Percentiles rank a stretch among this genome's conserved stretches.
These are phyloP conservation scores for Puccinia sorghi DNA, from an alignment of 1,284 basidiomycete genomes.

Conservation along the genomic window DNA sequence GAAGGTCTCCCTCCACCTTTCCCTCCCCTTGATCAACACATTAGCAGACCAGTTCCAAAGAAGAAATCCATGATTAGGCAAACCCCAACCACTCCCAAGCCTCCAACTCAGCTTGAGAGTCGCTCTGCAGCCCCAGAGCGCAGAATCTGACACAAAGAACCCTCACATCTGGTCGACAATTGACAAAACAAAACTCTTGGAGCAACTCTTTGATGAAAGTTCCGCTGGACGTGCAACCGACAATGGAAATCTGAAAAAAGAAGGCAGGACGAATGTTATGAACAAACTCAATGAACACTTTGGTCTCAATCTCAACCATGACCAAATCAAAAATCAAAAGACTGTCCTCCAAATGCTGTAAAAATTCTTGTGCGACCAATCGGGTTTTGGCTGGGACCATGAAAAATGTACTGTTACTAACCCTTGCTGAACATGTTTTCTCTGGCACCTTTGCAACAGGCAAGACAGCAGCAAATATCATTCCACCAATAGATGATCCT, in stretches of 20 bases:
- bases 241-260: too few species aligned
- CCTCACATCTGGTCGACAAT: neutral
- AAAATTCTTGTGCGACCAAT: neutral
- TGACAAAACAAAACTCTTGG: neutral
- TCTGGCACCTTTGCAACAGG: neutral
- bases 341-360: neutral
- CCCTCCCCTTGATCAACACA: too few species aligned
- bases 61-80: too few species aligned
- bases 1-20: too few species aligned
- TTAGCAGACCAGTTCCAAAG: too few species aligned
- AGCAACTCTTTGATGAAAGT: neutral
- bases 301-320: neutral
- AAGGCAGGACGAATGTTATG: too few species aligned
- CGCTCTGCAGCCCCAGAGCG: too few species aligned
- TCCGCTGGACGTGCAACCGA: neutral
- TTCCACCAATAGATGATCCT: neutral
- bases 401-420: neutral
- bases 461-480: neutral
- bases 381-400: neutral
- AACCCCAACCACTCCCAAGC: too few species aligned
- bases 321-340: conserved; percentile 5
- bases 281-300: neutral
- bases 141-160: too few species aligned
- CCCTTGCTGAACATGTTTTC: neutral
- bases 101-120: too few species aligned